Evolutionary conservation across 1,284 basidiomycete genomes (phyloP).

Genomic region (Cryptococcus deneoformans): DNA sequence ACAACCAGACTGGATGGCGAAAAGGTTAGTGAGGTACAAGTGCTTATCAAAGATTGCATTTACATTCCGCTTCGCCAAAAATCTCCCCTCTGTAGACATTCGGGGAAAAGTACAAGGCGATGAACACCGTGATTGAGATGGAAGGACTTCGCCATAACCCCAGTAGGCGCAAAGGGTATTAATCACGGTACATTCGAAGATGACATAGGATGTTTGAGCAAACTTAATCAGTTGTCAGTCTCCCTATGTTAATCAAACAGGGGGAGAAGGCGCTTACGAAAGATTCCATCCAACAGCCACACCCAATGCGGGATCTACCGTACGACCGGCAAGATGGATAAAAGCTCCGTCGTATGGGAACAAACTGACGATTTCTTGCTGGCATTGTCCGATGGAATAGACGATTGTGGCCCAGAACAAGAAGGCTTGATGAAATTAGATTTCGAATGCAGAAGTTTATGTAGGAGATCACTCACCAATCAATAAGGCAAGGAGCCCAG

Average conservation of each 20-base stretch:
- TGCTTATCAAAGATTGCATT: neutral
- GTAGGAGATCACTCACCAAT: slow-evolving; percentile 9
- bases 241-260: neutral
- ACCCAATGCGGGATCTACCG: slow-evolving; percentile 19
- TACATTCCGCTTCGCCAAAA: slow-evolving; percentile 33
- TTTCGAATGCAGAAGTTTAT: neutral
- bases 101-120: slow-evolving; percentile 45
- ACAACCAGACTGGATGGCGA: slow-evolving; percentile 24
- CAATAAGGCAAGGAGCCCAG: slow-evolving; percentile 17
- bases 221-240: neutral
- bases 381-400: slow-evolving; percentile 17
- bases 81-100: slow-evolving; percentile 45
- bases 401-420: slow-evolving; percentile 15
- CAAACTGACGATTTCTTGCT: slow-evolving; percentile 19
- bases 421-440: slow-evolving; percentile 1
- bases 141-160: slow-evolving; percentile 29
- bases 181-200: slow-evolving; percentile 17
- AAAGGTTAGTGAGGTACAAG: neutral
- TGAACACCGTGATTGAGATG: slow-evolving; percentile 48
- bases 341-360: slow-evolving; percentile 18
- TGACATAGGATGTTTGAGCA: slow-evolving; percentile 14
- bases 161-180: slow-evolving; percentile 21
- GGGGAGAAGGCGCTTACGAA: slow-evolving; percentile 14
- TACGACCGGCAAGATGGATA: slow-evolving; percentile 15
- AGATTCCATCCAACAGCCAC: slow-evolving; percentile 19